A percentile compares a stretch with the other conserved stretches of the same genome.
Conservation (phyloP, 495 filamentous ascomycete genomes). For the Aspergillus egyptiacus region DNA sequence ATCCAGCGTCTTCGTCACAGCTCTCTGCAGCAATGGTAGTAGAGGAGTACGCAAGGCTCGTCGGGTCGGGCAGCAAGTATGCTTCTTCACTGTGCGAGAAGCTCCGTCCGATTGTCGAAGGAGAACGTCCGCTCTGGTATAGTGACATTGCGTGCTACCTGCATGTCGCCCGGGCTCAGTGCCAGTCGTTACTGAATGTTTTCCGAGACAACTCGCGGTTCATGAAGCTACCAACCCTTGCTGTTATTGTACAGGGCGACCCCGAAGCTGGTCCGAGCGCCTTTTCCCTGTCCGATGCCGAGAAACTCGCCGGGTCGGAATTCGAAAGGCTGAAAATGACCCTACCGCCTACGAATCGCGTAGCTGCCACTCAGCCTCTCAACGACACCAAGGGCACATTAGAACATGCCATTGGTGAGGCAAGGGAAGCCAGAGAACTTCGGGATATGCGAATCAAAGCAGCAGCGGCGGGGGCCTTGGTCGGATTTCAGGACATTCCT, state of each 20-base stretch:
- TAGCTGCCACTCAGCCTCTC: constrained; percentile 70
- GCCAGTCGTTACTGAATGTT: constrained; percentile 77
- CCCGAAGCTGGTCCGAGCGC: constrained; percentile 80
- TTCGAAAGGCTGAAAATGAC: constrained; percentile 81
- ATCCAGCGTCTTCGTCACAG: constrained; percentile 75
- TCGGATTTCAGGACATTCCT: constrained; percentile 77
- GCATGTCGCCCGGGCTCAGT: constrained; percentile 82
- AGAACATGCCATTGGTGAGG: constrained; percentile 66
- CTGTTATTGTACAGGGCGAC: constrained; percentile 90
- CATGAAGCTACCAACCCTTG: constrained; percentile 67
- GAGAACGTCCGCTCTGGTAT: constrained; percentile 73
- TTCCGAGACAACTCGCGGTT: constrained; percentile 75
- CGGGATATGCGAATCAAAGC: constrained; percentile 83
- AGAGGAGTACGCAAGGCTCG: constrained; percentile 69
- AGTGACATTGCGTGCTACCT: constrained; percentile 83
- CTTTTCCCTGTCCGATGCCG: constrained; percentile 81
- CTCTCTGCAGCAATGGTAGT: constrained; percentile 76
- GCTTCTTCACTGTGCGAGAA: constrained; percentile 49
- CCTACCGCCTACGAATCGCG: constrained; percentile 73
- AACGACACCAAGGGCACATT: constrained; percentile 65
- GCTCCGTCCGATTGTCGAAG: constrained; percentile 69
- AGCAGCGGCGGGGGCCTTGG: constrained; percentile 78
- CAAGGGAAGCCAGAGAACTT: constrained; percentile 67
- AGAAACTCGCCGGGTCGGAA: constrained; percentile 74
- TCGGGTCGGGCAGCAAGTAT: constrained; percentile 40